Evolutionary conservation across 192 early-diverging fungal genomes (phyloP), one percentile per base, ranked within the genome.

Genomic region (Paraglomus occultum): DNA sequence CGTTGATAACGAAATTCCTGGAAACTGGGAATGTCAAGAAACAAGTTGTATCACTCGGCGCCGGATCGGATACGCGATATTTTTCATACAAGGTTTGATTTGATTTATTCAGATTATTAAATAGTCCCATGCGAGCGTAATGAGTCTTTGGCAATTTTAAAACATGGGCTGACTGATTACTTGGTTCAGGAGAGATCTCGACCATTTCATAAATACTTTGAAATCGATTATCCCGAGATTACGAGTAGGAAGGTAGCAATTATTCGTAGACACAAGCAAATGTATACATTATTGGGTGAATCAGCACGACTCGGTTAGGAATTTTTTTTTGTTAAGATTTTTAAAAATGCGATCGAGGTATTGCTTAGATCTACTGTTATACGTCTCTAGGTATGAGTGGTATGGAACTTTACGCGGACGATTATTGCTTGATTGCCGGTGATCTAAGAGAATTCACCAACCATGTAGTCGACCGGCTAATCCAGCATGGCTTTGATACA

Each of bases 1-100:
- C 70, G 12, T 60, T 92, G 1, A 79, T 94, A 1, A 73, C 72
- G 9, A 78, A 83, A 40, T 99, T 96, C 67, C 73, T 91, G 39
- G 70, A 53, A 38, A 55, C 64, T 6, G 71, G 67, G 12, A 49
- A 58, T 44, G 59, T 40, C 7, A 80, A 77, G 54, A 87, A 88
- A 54, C 94, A 99, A 74, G 88, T 99, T 48, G 89, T 99, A 0
- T 83, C 86, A 0, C 70, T 97, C 8, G 97, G 97, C 12, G 93
- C 93, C 6, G 97, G 97, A 2, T 90, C 89, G 52, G 97, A 99
- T 71, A 97, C 97, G 0, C 84, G 94, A 18, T 97, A 90, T 67
- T 96, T 97, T 75, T 68, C 85, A 15, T 77, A 92, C 52, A 88
- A 91, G 80, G 89, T 87, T 62, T 17, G 74, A 20, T 22, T 8